Conservation (phyloP, 352 stramenopile species). For the Pythium inflatum region DNA sequence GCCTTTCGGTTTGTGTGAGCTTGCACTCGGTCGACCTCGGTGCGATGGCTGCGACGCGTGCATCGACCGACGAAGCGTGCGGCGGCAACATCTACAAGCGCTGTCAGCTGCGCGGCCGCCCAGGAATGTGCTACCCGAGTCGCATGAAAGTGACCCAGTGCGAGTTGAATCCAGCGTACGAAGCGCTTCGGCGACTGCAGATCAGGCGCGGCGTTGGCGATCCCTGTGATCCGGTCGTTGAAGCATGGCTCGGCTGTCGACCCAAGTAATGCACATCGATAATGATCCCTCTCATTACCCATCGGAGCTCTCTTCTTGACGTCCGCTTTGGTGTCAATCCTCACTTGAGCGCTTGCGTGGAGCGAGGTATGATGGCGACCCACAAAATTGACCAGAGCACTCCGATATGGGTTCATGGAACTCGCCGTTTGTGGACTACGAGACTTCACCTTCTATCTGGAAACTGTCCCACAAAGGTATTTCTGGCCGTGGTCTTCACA, state of each 20-base stretch:
- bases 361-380: no score
- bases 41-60: slow-evolving; percentile 7
- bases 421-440: no score
- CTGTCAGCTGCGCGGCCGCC: slow-evolving; percentile 4
- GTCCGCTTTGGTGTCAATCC: no score
- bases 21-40: slow-evolving; percentile 21
- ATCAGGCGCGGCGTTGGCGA: slow-evolving; percentile 24
- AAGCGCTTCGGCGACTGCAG: slow-evolving; percentile 24
- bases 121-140: slow-evolving; percentile 32
- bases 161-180: slow-evolving; percentile 8
- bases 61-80: slow-evolving; percentile 21
- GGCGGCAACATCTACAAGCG: slow-evolving; percentile 25
- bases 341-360: no score
- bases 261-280: no score
- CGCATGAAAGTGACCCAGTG: slow-evolving; percentile 28
- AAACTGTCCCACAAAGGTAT: no score
- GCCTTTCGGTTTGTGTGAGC: not conserved
- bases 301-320: no score
- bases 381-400: no score
- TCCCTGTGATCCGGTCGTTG: slow-evolving; percentile 24
- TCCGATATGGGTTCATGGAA: no score
- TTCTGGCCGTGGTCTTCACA: no score
- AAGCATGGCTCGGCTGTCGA: slow-evolving; percentile 31
- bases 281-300: no score
- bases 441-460: no score